Base-by-base conservation (phyloP, 2,329 filamentous ascomycete species). In the Cladorrhinum sp. region DNA sequence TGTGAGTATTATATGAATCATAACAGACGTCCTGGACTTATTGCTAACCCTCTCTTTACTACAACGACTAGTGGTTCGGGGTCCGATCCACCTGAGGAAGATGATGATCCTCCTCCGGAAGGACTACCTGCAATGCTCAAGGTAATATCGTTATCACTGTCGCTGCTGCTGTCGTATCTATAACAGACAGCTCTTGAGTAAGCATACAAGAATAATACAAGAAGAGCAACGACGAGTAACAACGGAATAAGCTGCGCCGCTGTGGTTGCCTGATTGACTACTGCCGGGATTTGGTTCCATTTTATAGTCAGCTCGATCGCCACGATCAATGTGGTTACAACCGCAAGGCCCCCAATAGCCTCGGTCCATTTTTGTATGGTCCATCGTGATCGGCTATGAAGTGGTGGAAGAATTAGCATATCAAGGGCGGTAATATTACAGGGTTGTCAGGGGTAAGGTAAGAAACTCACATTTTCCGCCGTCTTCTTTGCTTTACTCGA, bases 241-340 rank as follows among this genome's bases (percentile, higher is more conserved):
- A 66, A 55, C 0, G 66, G 65, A 5, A 67, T 64, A 2, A 68
- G 38, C 45, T 68, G 66, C 9, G 61, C 51, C 2, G 62, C 56
- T 2, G 60, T 63, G 10, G 55, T 62, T 13, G 59, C 55, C 7
- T 62, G 53, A 58, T 67, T 64, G 48, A 62, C 58, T 6, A 16
- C 60, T 8, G 25, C 22, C 3, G 62, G 54, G 36, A 67, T 63
- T 0, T 56, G 41, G 60, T 68, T 67, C 64, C 66, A 68, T 18
- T 50, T 13, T 20, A 68, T 65, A 0, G 65, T 60, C 3, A 67
- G 55, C 51, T 68, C 66, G 25, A 67, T 63, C 25, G 65, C 69
- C 12, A 55, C 50, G 16, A 64, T 58, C 53, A 69, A 41, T 18
- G 64, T 51, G 22, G 58, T 50, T 7, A 66, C 64, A 23, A 66